Evolutionary conservation across 2,329 filamentous ascomycete species (phyloP), one percentile per base, ranked within the genome.

Genomic region (Didymella arachidicola): DNA sequence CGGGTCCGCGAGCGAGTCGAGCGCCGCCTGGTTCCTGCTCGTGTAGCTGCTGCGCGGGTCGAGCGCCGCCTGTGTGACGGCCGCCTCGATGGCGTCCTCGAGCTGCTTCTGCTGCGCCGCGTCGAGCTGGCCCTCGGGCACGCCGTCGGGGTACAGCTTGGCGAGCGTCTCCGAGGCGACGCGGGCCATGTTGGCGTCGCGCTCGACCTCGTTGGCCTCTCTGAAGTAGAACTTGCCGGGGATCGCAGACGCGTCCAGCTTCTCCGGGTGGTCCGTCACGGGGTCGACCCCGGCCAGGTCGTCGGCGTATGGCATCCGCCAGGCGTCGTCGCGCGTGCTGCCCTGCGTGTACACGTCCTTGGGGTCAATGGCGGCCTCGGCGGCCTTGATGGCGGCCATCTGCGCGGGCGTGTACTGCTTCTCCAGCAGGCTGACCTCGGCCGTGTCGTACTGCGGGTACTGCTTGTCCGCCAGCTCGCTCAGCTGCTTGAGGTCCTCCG

Each of bases 241-340:
- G 32, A 75, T 65, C 59, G 69, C 63, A 32, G 62, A 54, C 26
- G 44, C 62, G 41, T 41, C 47, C 26, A 72, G 65, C 89, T 85
- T 72, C 41, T 65, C 61, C 2, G 71, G 64, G 26, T 70, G 65
- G 80, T 98, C 94, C 60, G 95, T 85, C 48, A 91, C 83, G 52
- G 92, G 91, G 71, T 92, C 86, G 63, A 94, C 84, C 57, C 85
- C 84, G 59, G 89, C 86, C 71, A 97, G 90, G 75, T 97, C 93
- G 54, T 94, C 79, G 77, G 96, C 95, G 61, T 86, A 82, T 18
- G 71, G 70, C 48, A 93, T 80, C 52, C 83, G 82, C 82, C 91
- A 90, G 8, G 87, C 84, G 74, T 96, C 93, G 53, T 81, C 83
- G 61, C 92, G 88, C 67, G 91, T 77, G 42, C 86, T 83, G 64